These are phyloP conservation scores for Pythium periplocum DNA, from an alignment of 352 stramenopile species.

Conservation along the genomic window DNA sequence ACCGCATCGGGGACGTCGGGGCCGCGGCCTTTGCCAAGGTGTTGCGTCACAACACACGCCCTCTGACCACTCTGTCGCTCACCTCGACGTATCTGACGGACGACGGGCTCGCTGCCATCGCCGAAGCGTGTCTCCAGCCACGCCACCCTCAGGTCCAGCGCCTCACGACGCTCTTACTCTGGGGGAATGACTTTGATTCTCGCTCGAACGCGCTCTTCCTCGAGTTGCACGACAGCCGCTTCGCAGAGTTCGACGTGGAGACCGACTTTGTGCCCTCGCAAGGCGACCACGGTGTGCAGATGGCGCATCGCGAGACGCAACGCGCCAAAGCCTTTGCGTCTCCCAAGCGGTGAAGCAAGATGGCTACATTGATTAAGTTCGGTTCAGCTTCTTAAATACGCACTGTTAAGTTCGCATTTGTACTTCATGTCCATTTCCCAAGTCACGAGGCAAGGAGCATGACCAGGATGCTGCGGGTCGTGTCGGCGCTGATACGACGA, in stretches of 20 bases:
- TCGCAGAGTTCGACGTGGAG: conserved; percentile 36
- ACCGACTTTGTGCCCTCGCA: conserved; percentile 46
- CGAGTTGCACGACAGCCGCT: conserved; percentile 33
- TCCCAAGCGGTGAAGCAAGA: conserved; percentile 29
- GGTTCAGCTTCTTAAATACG: conserved; percentile 1
- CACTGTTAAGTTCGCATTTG: conserved; percentile 6
- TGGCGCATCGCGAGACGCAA: conserved; percentile 42
- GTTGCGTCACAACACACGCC: conserved; percentile 31
- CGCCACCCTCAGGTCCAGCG: conserved; percentile 20
- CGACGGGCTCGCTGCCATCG: conserved; percentile 34
- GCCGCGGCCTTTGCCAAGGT: conserved; percentile 51
- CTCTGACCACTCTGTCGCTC: conserved; percentile 38
- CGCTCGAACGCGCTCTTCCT: conserved; percentile 28
- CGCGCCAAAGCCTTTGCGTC: conserved; percentile 34
- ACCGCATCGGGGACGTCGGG: conserved; percentile 55
- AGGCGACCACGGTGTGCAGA: conserved; percentile 29
- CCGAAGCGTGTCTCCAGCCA: conserved; percentile 29
- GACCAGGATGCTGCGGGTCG: conserved; percentile 4
- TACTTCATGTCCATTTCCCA: background rate
- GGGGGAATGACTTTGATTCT: conserved; percentile 63
- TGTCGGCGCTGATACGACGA: background rate
- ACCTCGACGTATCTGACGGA: conserved; percentile 62
- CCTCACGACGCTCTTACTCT: conserved; percentile 48
- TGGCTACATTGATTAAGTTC: background rate
- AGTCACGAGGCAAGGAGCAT: background rate